Base-by-base conservation (phyloP, 176 grass and related monocot species). In the Calamus simplicifolius region DNA sequence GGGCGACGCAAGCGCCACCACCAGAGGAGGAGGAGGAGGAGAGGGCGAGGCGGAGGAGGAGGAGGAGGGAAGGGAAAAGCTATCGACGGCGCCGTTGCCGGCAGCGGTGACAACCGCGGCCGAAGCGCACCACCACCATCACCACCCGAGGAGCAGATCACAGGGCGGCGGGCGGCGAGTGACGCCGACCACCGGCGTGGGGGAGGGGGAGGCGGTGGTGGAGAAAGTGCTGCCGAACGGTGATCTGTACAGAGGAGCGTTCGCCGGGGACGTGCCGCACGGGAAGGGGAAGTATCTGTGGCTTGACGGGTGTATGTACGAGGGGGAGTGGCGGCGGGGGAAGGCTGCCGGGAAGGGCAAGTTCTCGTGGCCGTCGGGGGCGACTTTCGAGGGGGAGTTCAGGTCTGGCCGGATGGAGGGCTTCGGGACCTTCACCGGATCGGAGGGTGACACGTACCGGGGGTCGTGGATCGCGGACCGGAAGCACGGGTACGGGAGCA, bases 291-390 rank as follows among this genome's bases (percentile, higher is more conserved):
- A 97, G 81, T 97, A 97, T 66, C 57, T 88, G 19, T 86, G 92
- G 79, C 62, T 81, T 12, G 92, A 91, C 53, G 92, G 87, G 66
- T 88, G 92, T 78, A 88, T 88, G 93, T 88, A 91, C 59, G 87
- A 91, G 59, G 93, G 87, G n/a, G 93, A 98, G 55, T 88, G 84
- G 84, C 57, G 75, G 19, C 75, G 81, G 15, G 87, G 84, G 4
- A 97, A 97, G 75, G 81, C 87, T 7, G 76, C 73, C 43, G 93
- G 93, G 3, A 91, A 88, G 78, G 93, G 93, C 10, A 72, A 83
- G 14, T 92, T 97, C 75, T 97, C 81, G 18, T 91, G 93, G 93
- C 84, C 93, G 4, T 97, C 87, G 4, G 87, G 93, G 0, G 93
- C 84, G 29, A 87, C 81, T 16, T 97, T 87, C 75, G 93, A 97